phyloP scores from a whole-genome alignment of 192 early-diverging fungal genomes.

The Phycomyces blakesleeanus region DNA sequence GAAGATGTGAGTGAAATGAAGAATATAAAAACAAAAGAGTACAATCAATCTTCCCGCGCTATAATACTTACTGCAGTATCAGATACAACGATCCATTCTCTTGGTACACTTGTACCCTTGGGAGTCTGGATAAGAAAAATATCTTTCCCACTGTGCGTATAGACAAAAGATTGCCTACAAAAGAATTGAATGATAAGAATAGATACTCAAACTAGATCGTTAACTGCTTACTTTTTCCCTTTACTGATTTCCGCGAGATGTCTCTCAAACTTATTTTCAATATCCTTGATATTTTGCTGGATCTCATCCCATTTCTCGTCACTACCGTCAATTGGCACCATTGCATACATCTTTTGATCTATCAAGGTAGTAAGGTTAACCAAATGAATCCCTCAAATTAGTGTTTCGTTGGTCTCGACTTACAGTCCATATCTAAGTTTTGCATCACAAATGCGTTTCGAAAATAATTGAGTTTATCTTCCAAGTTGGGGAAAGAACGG shows the following conservation, averaged over 20 bases:
- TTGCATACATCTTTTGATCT: slow-evolving; percentile 40
- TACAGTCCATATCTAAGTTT: slow-evolving; percentile 36
- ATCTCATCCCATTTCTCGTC: slow-evolving; percentile 81
- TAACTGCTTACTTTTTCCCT: slow-evolving; percentile 58
- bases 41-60: no score
- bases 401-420: neutral
- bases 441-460: slow-evolving; percentile 42
- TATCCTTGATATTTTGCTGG: slow-evolving; percentile 43
- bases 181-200: neutral
- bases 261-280: slow-evolving; percentile 65
- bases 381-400: no score
- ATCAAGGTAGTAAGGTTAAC: neutral
- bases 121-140: slow-evolving; percentile 92
- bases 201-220: no score
- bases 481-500: slow-evolving; percentile 50
- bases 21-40: no score
- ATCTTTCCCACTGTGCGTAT: slow-evolving; percentile 94
- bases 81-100: slow-evolving; percentile 71
- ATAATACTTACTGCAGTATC: slow-evolving; percentile 62
- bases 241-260: slow-evolving; percentile 65
- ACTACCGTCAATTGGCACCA: slow-evolving; percentile 67
- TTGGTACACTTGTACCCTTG: slow-evolving; percentile 67
- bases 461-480: slow-evolving; percentile 67
- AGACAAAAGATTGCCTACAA: slow-evolving; percentile 60
- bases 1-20: neutral